These are phyloP conservation scores for Fusarium setosum DNA, from an alignment of 2,329 filamentous ascomycete species.

Conservation along the genomic window DNA sequence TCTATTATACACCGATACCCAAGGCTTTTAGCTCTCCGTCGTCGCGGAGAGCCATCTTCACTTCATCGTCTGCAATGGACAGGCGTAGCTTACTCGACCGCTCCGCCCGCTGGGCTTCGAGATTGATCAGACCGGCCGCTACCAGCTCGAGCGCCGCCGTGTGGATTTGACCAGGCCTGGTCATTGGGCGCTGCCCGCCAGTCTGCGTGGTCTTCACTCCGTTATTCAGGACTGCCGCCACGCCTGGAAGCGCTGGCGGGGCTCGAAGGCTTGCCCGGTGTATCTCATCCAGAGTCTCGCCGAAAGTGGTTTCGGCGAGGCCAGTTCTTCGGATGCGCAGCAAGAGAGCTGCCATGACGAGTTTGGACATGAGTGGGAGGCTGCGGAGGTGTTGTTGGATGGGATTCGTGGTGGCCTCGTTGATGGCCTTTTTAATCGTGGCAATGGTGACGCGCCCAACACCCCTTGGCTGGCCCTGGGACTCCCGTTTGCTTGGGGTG, in stretches of 20 bases:
- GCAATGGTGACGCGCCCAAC: slow-evolving; percentile 82
- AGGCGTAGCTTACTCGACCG: slow-evolving; percentile 88
- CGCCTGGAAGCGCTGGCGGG: slow-evolving; percentile 49
- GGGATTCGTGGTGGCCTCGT: slow-evolving; percentile 92
- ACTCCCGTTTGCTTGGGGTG: slow-evolving; percentile 70
- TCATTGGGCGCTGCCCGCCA: slow-evolving; percentile 44
- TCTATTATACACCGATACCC: slow-evolving; percentile 64
- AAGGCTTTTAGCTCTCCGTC: slow-evolving; percentile 88
- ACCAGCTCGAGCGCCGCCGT: slow-evolving; percentile 84
- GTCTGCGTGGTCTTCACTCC: slow-evolving; percentile 43
- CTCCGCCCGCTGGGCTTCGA: slow-evolving; percentile 85
- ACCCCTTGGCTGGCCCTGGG: slow-evolving; percentile 41
- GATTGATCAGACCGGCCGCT: slow-evolving; percentile 86
- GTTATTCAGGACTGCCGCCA: slow-evolving; percentile 50
- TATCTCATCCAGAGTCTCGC: slow-evolving; percentile 86
- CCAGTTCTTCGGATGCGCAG: slow-evolving; percentile 84
- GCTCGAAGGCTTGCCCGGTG: slow-evolving; percentile 53
- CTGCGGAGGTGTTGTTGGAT: slow-evolving; percentile 88
- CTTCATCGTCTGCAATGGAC: slow-evolving; percentile 89
- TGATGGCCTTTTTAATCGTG: slow-evolving; percentile 93
- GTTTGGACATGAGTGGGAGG: slow-evolving; percentile 83
- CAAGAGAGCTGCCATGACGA: slow-evolving; percentile 86
- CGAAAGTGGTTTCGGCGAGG: slow-evolving; percentile 86
- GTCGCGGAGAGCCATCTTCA: slow-evolving; percentile 87
- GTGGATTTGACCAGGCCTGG: slow-evolving; percentile 62